A percentile compares a stretch with the other conserved stretches of the same genome.
Evolutionary conservation across 805 yeast species (phyloP).

Genomic region (Saccharomycopsis sp.): DNA sequence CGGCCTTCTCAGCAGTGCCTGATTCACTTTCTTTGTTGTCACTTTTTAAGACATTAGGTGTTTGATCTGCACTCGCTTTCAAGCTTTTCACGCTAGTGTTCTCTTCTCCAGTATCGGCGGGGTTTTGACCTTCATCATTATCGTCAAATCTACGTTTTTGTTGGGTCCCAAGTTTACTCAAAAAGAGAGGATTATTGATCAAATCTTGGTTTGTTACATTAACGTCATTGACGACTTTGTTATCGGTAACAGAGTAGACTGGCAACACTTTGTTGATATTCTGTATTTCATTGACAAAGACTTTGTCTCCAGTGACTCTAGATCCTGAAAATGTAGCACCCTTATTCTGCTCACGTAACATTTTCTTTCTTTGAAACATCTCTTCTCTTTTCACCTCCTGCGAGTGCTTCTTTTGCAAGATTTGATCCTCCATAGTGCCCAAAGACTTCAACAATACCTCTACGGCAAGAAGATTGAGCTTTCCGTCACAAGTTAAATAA

Average conservation of each 20-base stretch:
- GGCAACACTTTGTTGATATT: constrained; percentile 16
- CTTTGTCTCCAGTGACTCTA: constrained; percentile 16
- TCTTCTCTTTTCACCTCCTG: constrained; percentile 65
- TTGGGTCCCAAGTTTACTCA: constrained; percentile 14
- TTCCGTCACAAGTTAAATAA: constrained; percentile 88
- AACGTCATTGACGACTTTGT: constrained; percentile 27
- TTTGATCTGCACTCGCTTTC: constrained; percentile 20
- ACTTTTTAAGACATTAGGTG: not conserved
- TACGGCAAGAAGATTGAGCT: constrained; percentile 65
- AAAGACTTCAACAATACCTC: constrained; percentile 60
- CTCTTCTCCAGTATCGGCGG: constrained; percentile 15
- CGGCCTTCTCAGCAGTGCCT: not conserved
- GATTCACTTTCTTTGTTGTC: not conserved
- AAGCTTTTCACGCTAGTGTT: constrained; percentile 20
- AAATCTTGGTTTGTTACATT: constrained; percentile 6
- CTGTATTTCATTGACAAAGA: constrained; percentile 14
- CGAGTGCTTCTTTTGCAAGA: constrained; percentile 63
- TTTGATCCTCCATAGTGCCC: constrained; percentile 68
- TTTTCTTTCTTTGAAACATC: constrained; percentile 51
- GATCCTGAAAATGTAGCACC: constrained; percentile 19
- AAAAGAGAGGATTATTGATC: constrained; percentile 15
- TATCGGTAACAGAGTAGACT: constrained; percentile 13
- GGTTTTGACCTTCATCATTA: constrained; percentile 9
- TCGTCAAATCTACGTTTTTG: constrained; percentile 27
- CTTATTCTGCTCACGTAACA: constrained; percentile 40